Base-by-base conservation (phyloP, 441 rosid genomes). In the Breynia disticha region DNA sequence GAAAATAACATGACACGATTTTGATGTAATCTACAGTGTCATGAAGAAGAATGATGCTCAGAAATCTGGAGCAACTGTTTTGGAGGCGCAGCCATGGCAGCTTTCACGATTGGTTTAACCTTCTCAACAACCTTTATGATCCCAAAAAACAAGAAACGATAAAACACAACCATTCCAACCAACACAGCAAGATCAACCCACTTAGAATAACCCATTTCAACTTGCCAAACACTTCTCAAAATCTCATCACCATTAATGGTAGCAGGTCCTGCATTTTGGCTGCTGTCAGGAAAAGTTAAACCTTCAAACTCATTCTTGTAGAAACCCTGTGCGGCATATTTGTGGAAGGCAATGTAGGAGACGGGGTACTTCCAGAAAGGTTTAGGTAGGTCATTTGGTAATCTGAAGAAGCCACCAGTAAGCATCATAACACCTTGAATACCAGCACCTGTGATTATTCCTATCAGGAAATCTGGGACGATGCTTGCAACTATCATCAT, bases 401-500 rank as follows among this genome's bases (percentile, higher is more conserved):
- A 51, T 46, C 83, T 61, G 43, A 79, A 82, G 39, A 77, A 76
- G 0, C 86, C 89, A 4, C 79, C 86, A 11, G 50, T 57, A 9
- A 82, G 53, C 65, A 78, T 63, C 80, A 82, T 76, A 11, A 82
- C 55, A 1, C 71, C 86, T 51, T 68, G 80, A 42, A 82, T 67
- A 17, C 83, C 82, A 0, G 80, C 79, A 0, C 86, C 80, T 0
- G 77, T 70, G 10, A 82, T 79, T 38, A 82, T 74, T 6, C 86
- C 83, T 80, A 72, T 79, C 17, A 79, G 74, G 51, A 73, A 79
- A 47, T 74, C 67, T 0, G 83, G 86, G 6, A 82, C 79, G 0
- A 77, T 19, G 50, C 86, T 74, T 1, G 89, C 89, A 1, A 79
- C 74, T 2, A 63, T 71, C 89, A 82, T 76, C 82, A 82, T 82